Conservation (phyloP, 2,329 filamentous ascomycete species). For the Colletotrichum sp. region DNA sequence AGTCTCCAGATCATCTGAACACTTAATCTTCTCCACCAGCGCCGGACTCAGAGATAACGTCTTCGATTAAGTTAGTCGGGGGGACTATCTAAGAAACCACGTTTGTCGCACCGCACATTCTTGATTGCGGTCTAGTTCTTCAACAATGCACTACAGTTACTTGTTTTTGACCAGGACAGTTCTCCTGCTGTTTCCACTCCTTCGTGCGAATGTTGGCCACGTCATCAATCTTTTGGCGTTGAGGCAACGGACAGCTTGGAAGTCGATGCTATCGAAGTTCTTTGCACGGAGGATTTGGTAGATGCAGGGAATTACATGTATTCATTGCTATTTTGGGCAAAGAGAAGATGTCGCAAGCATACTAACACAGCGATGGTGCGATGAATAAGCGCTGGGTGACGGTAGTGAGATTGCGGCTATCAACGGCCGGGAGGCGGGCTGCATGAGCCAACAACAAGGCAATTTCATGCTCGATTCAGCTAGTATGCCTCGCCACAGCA, state of each 20-base stretch:
- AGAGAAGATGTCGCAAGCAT: neutral
- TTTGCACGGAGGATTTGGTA: neutral
- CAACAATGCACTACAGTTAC: fast-evolving
- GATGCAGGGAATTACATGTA: fast-evolving
- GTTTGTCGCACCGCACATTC: fast-evolving
- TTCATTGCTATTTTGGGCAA: neutral
- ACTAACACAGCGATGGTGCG: neutral
- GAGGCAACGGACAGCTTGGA: too few relatives aligned
- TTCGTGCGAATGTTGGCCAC: too few relatives aligned
- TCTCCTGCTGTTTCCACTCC: too few relatives aligned
- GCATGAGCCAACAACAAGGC: neutral
- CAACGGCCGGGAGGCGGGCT: neutral
- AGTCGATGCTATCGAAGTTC: neutral
- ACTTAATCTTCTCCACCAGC: neutral
- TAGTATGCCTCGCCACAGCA: neutral
- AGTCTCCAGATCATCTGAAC: neutral
- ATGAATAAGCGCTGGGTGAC: neutral
- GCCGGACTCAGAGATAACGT: neutral
- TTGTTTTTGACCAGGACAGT: too few relatives aligned
- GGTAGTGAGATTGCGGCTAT: neutral
- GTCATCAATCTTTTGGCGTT: too few relatives aligned
- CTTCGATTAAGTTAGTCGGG: neutral
- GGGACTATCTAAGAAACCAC: fast-evolving
- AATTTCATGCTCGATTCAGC: neutral
- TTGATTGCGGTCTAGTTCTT: neutral